These are phyloP conservation scores for Moesziomyces parantarcticus DNA, from an alignment of 1,284 basidiomycete species.

Conservation along the genomic window DNA sequence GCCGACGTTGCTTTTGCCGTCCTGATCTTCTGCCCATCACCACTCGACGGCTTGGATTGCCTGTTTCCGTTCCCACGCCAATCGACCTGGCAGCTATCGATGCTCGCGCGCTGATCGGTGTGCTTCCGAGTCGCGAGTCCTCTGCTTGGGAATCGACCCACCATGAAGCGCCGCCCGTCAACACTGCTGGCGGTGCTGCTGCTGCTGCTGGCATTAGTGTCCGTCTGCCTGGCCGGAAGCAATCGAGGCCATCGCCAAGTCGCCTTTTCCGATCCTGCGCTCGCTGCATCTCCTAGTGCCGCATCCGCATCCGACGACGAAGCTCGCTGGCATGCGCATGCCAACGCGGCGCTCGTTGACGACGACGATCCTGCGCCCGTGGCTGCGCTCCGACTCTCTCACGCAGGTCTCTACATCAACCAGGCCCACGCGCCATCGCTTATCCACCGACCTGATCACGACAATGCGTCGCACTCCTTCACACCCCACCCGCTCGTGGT, in stretches of 20 bases:
- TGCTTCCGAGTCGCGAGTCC: background rate
- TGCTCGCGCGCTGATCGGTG: background rate
- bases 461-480: slow-evolving; percentile 29
- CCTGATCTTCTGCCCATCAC: too few relatives aligned
- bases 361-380: slow-evolving; percentile 44
- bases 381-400: slow-evolving; percentile 45
- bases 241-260: slow-evolving; percentile 33
- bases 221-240: slow-evolving; percentile 12
- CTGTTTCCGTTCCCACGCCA: too few relatives aligned
- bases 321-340: slow-evolving; percentile 1
- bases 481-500: slow-evolving; percentile 39
- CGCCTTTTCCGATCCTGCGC: slow-evolving; percentile 21
- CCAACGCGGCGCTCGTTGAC: slow-evolving; percentile 16
- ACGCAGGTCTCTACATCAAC: slow-evolving; percentile 53
- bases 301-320: slow-evolving; percentile 7
- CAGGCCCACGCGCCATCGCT: slow-evolving; percentile 26
- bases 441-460: slow-evolving; percentile 26
- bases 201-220: slow-evolving; percentile 9
- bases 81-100: background rate
- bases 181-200: background rate
- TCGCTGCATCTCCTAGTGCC: background rate
- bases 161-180: background rate
- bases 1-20: too few relatives aligned
- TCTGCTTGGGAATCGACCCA: too few relatives aligned
- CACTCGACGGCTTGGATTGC: too few relatives aligned